Percentiles rank a stretch among this genome's conserved stretches.
phyloP scores from a whole-genome alignment of 805 yeast genomes.

The Candida succiphila region DNA sequence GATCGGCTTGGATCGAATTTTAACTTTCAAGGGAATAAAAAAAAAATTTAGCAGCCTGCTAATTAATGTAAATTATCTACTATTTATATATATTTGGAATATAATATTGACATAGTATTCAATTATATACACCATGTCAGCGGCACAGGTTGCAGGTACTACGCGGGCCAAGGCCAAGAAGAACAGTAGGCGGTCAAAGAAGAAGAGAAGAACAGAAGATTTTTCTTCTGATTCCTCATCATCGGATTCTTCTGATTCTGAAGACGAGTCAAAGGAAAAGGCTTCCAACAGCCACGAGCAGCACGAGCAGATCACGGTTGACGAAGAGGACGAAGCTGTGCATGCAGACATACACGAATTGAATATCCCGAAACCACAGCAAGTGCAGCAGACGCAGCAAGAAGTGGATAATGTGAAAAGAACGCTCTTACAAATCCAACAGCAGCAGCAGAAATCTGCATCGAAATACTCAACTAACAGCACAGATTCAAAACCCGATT shows the following conservation, averaged over 20 bases:
- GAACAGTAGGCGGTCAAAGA: constrained; percentile 45
- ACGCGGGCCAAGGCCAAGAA: constrained; percentile 5
- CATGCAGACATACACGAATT: constrained; percentile 6
- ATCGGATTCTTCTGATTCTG: constrained; percentile 27
- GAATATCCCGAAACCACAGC: constrained; percentile 21
- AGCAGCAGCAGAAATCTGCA: constrained; percentile 3
- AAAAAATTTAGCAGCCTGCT: too few relatives aligned
- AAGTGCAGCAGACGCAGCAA: constrained; percentile 3
- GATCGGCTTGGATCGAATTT: too few relatives aligned
- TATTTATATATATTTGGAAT: too few relatives aligned
- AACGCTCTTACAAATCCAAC: constrained; percentile 2
- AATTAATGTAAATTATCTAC: background rate
- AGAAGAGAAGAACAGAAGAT: constrained; percentile 79
- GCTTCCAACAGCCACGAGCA: background rate
- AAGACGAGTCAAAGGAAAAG: constrained; percentile 3
- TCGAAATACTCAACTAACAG: constrained; percentile 1
- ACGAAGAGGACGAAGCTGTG: background rate
- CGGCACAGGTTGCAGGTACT: too few relatives aligned
- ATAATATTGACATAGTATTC: too few relatives aligned
- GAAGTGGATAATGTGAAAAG: constrained; percentile 9
- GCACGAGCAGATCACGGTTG: constrained; percentile 3
- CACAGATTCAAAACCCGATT: constrained; percentile 15
- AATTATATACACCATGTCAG: too few relatives aligned
- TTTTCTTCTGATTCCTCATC: constrained; percentile 46
- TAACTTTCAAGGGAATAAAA: too few relatives aligned